A percentile compares a stretch with the other conserved stretches of the same genome.
Evolutionary conservation across 176 grass and related monocot genomes (phyloP).

Genomic region (Carex kokanica): DNA sequence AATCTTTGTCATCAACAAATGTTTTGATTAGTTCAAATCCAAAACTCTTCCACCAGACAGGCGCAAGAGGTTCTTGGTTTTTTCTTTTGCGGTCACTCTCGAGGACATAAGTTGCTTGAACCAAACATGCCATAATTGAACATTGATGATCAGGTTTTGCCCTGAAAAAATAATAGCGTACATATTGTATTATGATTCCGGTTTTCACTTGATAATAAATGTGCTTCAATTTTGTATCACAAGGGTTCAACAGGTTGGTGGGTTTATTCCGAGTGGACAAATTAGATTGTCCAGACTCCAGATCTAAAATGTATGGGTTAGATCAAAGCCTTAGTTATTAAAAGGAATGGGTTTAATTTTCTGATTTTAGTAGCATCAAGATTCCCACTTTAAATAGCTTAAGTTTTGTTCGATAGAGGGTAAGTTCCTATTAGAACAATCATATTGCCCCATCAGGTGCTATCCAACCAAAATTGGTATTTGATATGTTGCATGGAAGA

Average conservation of each 20-base stretch:
- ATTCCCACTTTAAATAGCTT: background rate
- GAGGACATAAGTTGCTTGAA: slow-evolving; percentile 37
- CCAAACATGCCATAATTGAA: slow-evolving; percentile 31
- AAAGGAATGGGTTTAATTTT: background rate
- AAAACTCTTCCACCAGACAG: slow-evolving; percentile 38
- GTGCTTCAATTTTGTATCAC: background rate
- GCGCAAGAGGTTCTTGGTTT: slow-evolving; percentile 25
- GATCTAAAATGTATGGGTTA: background rate
- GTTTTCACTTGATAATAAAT: background rate
- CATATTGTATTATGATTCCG: background rate
- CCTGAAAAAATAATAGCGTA: slow-evolving; percentile 27
- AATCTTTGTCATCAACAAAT: slow-evolving; percentile 34
- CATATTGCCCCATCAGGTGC: background rate
- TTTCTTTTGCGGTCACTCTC: slow-evolving; percentile 35
- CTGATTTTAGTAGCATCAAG: background rate
- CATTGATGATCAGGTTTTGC: slow-evolving; percentile 33
- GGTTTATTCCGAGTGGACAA: background rate
- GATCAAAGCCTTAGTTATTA: background rate
- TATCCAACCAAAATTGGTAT: background rate
- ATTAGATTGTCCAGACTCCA: background rate
- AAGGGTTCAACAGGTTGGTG: background rate
- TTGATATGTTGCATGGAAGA: background rate
- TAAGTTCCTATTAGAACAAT: background rate
- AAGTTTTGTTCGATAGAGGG: background rate
- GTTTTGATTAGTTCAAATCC: slow-evolving; percentile 37